Base-by-base conservation (phyloP, 2,329 filamentous ascomycete genomes). In the Talaromyces verruculosus region DNA sequence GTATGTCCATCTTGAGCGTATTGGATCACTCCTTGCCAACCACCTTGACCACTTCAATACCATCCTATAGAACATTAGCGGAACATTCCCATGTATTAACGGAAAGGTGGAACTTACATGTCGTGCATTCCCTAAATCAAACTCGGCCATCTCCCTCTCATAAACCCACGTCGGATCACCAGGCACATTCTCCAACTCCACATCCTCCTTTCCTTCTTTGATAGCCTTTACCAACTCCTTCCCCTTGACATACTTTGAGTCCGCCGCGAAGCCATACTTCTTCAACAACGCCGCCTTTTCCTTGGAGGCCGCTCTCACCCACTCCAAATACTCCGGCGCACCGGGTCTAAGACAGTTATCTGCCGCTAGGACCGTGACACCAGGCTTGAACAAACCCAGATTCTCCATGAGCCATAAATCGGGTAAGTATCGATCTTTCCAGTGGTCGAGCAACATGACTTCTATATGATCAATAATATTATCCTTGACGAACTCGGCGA, bases 381-480 rank as follows among this genome's bases (percentile, higher is more conserved):
- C 82, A 0, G 80, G 81, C 2, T 95, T 81, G 41, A 94, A 75
- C 0, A 68, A 30, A 0, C 83, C 84, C 5, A 93, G 79, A 45
- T 90, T 83, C 78, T 95, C 91, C 73, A 89, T 91, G 0, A 93
- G 83, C 78, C 92, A 92, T 67, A 94, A 77, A 71, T 95, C 92
- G 0, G 85, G 84, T 0, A 85, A 86, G 74, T 94, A 95, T 0
- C 88, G 85, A 0, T 89, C 89, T 77, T 94, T 93, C 77, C 89
- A 89, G 76, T 95, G 91, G 72, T 95, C 92, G 41, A 95, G 79
- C 76, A 95, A 94, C 76, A 93, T 81, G 45, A 93, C 78, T 71
- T 92, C 90, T 67, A 93, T 86, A 55, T 84, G 82, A 28, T 81
- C 77, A 28, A 93, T 74, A 4, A 74, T 72, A 0, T 87, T 87